Percentiles rank a stretch among this genome's conserved stretches.
These are phyloP conservation scores for Nematodospora valgi DNA, from an alignment of 805 yeast genomes.

Conservation along the genomic window DNA sequence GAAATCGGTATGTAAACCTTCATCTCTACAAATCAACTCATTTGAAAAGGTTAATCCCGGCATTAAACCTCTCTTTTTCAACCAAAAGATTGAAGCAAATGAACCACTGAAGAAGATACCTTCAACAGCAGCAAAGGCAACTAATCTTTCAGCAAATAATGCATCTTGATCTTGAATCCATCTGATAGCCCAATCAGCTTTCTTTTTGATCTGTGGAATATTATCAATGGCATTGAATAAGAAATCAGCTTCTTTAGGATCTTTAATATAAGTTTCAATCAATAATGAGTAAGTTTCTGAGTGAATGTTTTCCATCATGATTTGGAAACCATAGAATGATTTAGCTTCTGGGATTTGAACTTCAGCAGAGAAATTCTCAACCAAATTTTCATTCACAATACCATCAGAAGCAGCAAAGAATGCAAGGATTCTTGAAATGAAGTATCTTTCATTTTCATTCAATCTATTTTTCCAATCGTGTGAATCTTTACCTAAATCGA, in stretches of 20 bases:
- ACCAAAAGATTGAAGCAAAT: conserved; percentile 97
- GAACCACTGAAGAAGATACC: conserved; percentile 99
- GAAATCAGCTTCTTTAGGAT: conserved; percentile 86
- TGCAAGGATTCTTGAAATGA: conserved; percentile 89
- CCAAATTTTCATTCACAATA: conserved; percentile 95
- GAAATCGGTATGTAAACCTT: conserved; percentile 97
- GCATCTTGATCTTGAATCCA: conserved; percentile 92
- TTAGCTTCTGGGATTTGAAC: conserved; percentile 97
- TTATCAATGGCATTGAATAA: conserved; percentile 94
- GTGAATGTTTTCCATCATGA: conserved; percentile 99
- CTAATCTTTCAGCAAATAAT: conserved; percentile 89
- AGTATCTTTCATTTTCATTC: conserved; percentile 89
- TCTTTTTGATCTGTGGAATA: conserved; percentile 93
- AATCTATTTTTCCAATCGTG: conserved; percentile 90
- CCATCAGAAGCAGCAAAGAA: conserved; percentile 99
- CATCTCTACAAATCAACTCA: conserved; percentile 97
- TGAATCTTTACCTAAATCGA: conserved; percentile 87
- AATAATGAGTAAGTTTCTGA: conserved; percentile 94
- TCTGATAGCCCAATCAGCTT: conserved; percentile 98
- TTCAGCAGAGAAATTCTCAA: conserved; percentile 95
- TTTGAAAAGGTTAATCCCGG: conserved; percentile 98
- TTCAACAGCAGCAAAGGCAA: conserved; percentile 98
- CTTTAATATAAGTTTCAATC: conserved; percentile 94
- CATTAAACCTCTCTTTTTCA: conserved; percentile 98
- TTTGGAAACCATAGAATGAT: conserved; percentile 98